A percentile compares a stretch with the other conserved stretches of the same genome.
Evolutionary conservation across 192 early-diverging fungal species (phyloP).

Genomic region (Ramicandelaber brevisporus): DNA sequence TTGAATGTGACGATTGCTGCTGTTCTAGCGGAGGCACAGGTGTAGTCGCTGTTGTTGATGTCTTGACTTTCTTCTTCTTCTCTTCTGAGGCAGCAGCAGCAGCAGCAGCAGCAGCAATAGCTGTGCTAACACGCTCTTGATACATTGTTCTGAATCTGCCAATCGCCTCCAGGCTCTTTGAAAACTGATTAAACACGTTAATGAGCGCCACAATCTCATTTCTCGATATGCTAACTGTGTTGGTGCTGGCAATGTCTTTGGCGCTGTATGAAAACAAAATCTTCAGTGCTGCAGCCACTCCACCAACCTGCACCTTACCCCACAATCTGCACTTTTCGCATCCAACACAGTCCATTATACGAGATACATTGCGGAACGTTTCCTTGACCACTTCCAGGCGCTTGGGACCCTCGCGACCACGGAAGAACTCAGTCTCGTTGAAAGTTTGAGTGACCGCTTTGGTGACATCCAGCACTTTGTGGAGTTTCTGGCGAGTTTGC

Average conservation of each 20-base stretch:
- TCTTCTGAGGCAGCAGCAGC: no score
- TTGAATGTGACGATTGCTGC: no score
- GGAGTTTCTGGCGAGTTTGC: no score
- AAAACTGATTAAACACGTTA: slow-evolving; percentile 72
- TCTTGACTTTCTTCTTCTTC: no score
- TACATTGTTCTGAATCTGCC: slow-evolving; percentile 60
- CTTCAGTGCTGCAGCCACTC: slow-evolving; percentile 92
- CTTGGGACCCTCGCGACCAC: slow-evolving; percentile 23
- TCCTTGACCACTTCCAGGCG: slow-evolving; percentile 73
- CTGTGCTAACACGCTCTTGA: no score
- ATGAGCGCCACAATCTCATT: slow-evolving; percentile 74
- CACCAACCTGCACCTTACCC: slow-evolving; percentile 91
- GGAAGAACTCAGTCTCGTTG: slow-evolving; percentile 74
- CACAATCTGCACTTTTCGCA: slow-evolving; percentile 97
- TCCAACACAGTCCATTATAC: slow-evolving; percentile 97
- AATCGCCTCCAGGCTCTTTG: slow-evolving; percentile 57
- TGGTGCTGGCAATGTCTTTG: slow-evolving; percentile 29
- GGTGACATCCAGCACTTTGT: slow-evolving; percentile 8
- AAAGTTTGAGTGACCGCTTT: slow-evolving; percentile 35
- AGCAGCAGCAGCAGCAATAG: no score
- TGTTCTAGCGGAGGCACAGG: no score
- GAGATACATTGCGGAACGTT: slow-evolving; percentile 84
- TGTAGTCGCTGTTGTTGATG: no score
- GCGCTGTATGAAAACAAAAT: slow-evolving; percentile 76
- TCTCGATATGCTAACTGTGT: slow-evolving; percentile 15